Percentiles rank a stretch among this genome's conserved stretches.
Conservation (phyloP, 331 rosid genomes). For the Rhamnella rubrinervis region DNA sequence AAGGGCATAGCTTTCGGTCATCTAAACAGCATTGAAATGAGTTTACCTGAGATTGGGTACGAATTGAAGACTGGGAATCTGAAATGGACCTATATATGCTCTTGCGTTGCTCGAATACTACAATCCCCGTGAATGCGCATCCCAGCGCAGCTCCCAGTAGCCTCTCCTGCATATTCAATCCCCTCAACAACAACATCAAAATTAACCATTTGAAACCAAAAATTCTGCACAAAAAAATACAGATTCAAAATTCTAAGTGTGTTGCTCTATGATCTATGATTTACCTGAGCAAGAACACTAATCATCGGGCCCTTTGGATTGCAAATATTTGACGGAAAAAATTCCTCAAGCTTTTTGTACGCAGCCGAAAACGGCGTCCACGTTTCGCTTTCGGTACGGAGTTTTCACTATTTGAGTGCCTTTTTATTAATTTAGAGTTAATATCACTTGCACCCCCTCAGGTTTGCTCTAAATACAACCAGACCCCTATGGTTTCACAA, state of each 20-base stretch:
- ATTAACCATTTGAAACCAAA: neutral
- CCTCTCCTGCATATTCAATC: conserved; percentile 54
- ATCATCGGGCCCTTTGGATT: conserved; percentile 47
- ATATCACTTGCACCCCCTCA: too few relatives aligned
- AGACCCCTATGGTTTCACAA: too few relatives aligned
- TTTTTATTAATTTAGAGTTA: too few relatives aligned
- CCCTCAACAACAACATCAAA: neutral
- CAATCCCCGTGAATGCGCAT: conserved; percentile 51
- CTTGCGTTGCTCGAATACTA: conserved; percentile 68
- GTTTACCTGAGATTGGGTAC: conserved; percentile 42
- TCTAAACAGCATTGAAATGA: neutral
- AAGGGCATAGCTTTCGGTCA: neutral
- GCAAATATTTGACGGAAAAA: neutral
- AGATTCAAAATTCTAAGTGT: neutral
- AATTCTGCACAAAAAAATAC: neutral
- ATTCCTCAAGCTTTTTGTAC: too few relatives aligned
- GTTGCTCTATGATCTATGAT: neutral
- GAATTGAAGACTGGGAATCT: conserved; percentile 30
- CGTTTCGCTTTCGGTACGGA: neutral
- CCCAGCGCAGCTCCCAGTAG: conserved; percentile 79
- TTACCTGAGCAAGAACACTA: conserved; percentile 83
- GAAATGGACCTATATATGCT: conserved; percentile 58
- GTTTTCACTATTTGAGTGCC: too few relatives aligned
- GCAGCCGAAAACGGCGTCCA: neutral
- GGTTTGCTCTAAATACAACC: too few relatives aligned